Evolutionary conservation across 179 eudicot species (phyloP).

Genomic region (Patellifolia procumbens): DNA sequence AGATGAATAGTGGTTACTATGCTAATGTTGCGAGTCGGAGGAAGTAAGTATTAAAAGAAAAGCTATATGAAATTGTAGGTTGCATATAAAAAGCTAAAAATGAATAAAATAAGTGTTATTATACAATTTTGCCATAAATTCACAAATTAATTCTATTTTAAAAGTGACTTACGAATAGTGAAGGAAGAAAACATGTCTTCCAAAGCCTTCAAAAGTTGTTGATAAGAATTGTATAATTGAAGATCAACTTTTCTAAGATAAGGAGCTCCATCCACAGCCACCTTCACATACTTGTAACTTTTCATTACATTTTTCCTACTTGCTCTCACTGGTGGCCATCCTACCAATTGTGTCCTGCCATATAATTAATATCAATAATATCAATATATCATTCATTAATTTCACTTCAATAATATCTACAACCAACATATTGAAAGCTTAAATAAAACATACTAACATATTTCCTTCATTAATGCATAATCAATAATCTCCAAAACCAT

Average conservation of each 20-base stretch:
- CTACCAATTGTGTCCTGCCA: conserved; percentile 61
- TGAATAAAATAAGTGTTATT: too few relatives aligned
- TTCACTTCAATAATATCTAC: too few relatives aligned
- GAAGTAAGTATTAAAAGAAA: too few relatives aligned
- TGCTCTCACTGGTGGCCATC: conserved; percentile 91
- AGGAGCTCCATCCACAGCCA: conserved; percentile 91
- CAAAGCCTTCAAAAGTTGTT: conserved; percentile 58
- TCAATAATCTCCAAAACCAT: too few relatives aligned
- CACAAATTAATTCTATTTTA: too few relatives aligned
- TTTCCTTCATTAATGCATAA: too few relatives aligned
- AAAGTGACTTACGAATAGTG: conserved; percentile 52
- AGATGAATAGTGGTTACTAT: too few relatives aligned
- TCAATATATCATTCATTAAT: neutral
- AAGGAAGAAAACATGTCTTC: conserved; percentile 64
- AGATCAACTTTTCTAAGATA: conserved; percentile 78
- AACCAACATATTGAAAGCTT: neutral
- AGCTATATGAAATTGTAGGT: too few relatives aligned
- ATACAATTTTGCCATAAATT: too few relatives aligned
- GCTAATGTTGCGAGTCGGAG: too few relatives aligned
- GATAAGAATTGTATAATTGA: conserved; percentile 51
- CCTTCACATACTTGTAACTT: conserved; percentile 68
- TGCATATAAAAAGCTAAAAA: too few relatives aligned
- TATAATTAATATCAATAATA: neutral
- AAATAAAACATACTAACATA: neutral
- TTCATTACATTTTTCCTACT: conserved; percentile 56